Evolutionary conservation across 2,329 filamentous ascomycete species (phyloP), one percentile per base, ranked within the genome.

Genomic region (Colletotrichum salicis): DNA sequence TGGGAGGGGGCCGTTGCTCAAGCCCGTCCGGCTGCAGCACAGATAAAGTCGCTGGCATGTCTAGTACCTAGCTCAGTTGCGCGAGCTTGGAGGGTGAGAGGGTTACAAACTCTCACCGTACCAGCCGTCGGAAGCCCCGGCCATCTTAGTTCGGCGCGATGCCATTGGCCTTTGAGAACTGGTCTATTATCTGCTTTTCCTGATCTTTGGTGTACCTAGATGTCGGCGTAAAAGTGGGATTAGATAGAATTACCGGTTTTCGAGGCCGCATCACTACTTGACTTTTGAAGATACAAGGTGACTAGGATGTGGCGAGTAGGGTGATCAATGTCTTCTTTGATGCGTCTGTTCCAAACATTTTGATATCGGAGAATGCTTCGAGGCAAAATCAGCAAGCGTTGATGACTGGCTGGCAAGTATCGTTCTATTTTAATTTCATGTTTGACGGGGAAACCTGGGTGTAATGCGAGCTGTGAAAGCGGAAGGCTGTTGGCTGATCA

Each of bases 341-440:
- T 52, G 15, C 41, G 15, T 13, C 22, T 35, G 37, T 22, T n/a
- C 27, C n/a, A 29, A 13, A 13, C 58, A 41, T 27, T 29, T 13
- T 54, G 33, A 13, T 29, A 13, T 57, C 35, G 33, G 41, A 55
- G 33, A 59, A 59, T 54, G 45, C 27, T 57, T 58, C 57, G 22
- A 54, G 45, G n/a, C 41, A 64, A 60, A 48, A 64, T 59, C 29
- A 59, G 35, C 35, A 48, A 41, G 33, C 13, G 55, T 29, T 22
- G 45, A 52, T 37, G 55, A 48, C 33, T 41, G 51, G 51, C 51
- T 58, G 54, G 29, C 52, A 48, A 31, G 33, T 3, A 22, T 37
- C 31, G n/a, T 72, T 70, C 55, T 70, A 70, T 64, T 72, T 64
- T 61, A 19, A 56, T n/a, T 19, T 27, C 33, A 33, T 22, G 33